Evolutionary conservation across 495 filamentous ascomycete genomes (phyloP), one percentile per base, ranked within the genome.

Genomic region (Stereocaulon alpinum): DNA sequence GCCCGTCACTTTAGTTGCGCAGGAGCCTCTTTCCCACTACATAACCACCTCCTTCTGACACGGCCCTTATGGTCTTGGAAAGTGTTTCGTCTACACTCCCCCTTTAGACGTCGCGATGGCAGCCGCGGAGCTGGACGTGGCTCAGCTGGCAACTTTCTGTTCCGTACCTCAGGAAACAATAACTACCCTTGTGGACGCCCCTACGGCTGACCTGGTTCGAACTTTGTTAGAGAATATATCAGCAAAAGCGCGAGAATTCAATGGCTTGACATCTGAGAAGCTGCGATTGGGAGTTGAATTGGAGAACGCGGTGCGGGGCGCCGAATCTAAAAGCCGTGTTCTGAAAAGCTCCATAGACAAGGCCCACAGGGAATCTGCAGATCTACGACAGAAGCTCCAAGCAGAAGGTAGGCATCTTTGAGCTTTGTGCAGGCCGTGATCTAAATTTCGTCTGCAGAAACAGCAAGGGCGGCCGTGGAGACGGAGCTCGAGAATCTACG

Each of bases 281-380:
- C 79, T 95, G 47, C 86, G 86, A 54, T 69, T 87, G 17, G 88
- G 91, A 58, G 89, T 97, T n/a, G 93, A 97, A 73, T 77, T 97
- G 11, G 93, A 97, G 70, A 91, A 86, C 72, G 83, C 85, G 29
- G 84, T 94, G 17, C 84, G 88, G 42, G 84, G 78, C 59, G 84
- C 83, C 43, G 92, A 97, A 67, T 83, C 86, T 17, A 87, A 88
- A 69, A 81, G 83, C 65, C 85, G 90, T 64, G 82, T 83, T 18
- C 80, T 95, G 73, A 95, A 91, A 68, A 74, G 78, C 40, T 84
- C 84, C 4, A 74, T 89, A 14, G 91, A 95, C 63, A 93, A 91
- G 67, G 84, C 84, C 9, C 78, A 88, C 61, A 85, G 86, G 43
- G 89, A 95, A 60, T 82, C 87, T 3, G 82, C 88, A 59, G 84